Evolutionary conservation across 2,329 filamentous ascomycete genomes (phyloP).

Genomic region (Calycina marina): DNA sequence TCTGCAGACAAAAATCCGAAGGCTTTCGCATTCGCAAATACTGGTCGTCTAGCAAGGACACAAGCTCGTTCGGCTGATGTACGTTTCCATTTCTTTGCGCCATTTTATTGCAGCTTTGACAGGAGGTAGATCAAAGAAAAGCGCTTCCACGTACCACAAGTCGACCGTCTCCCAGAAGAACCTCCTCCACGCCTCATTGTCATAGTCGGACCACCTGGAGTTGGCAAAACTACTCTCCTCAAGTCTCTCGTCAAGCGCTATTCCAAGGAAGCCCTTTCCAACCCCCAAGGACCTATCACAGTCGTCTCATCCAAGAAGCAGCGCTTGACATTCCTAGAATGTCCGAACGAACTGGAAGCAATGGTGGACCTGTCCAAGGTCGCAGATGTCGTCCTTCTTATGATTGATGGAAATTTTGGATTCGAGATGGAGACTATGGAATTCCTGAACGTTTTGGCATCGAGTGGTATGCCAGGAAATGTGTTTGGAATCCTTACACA

Average conservation of each 20-base stretch:
- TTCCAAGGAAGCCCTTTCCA: slow-evolving; percentile 84
- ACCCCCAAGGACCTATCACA: slow-evolving; percentile 83
- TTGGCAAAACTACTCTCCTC: slow-evolving; percentile 88
- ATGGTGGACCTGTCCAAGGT: slow-evolving; percentile 98
- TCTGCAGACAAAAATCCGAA: slow-evolving; percentile 22
- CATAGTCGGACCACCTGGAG: slow-evolving; percentile 88
- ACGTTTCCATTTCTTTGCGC: slow-evolving; percentile 10
- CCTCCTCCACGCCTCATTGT: slow-evolving; percentile 84
- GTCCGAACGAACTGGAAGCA: slow-evolving; percentile 85
- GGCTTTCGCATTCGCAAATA: slow-evolving; percentile 24
- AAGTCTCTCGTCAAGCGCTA: slow-evolving; percentile 91
- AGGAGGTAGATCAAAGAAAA: slow-evolving; percentile 71
- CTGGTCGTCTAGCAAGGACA: slow-evolving; percentile 22
- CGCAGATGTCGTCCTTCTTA: slow-evolving; percentile 88
- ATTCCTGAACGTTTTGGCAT: slow-evolving; percentile 85
- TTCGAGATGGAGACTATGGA: slow-evolving; percentile 99
- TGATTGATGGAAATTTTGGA: slow-evolving; percentile 98
- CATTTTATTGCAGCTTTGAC: neutral
- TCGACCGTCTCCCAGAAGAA: slow-evolving; percentile 91
- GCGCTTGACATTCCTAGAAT: slow-evolving; percentile 89
- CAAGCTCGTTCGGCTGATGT: slow-evolving; percentile 40
- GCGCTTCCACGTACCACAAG: slow-evolving; percentile 85
- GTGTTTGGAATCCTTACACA: slow-evolving; percentile 96
- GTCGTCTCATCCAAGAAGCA: slow-evolving; percentile 94
- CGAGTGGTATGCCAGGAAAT: slow-evolving; percentile 95